phyloP scores from a whole-genome alignment of 768 basidiomycete genomes.

The Harrya chromipes region DNA sequence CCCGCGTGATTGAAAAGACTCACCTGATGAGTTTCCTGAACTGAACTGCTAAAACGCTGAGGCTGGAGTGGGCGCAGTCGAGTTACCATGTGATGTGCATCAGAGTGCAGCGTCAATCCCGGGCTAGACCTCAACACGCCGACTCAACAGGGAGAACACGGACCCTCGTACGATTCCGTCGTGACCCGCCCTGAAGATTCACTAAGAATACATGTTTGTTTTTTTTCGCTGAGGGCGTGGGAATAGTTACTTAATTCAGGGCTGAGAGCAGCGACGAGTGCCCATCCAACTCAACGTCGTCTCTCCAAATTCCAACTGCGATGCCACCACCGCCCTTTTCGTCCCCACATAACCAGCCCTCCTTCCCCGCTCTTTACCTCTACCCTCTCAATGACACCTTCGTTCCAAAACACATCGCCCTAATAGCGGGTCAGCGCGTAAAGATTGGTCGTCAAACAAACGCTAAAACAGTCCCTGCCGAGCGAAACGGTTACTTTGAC shows the following conservation, averaged over 20 bases:
- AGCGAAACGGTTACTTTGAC: constrained; percentile 96
- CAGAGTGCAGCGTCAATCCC: too few relatives aligned
- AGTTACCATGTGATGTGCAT: too few relatives aligned
- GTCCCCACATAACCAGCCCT: constrained; percentile 24
- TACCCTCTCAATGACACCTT: constrained; percentile 96
- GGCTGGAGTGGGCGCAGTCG: too few relatives aligned
- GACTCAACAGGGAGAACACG: too few relatives aligned
- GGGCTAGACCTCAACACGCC: too few relatives aligned
- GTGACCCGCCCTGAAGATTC: too few relatives aligned
- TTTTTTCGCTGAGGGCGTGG: too few relatives aligned
- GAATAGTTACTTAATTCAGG: constrained; percentile 7
- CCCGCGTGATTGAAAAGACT: too few relatives aligned
- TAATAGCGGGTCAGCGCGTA: constrained; percentile 59
- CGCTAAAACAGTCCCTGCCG: constrained; percentile 88
- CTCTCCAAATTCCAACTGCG: constrained; percentile 18
- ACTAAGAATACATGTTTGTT: too few relatives aligned
- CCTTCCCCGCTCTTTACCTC: constrained; percentile 55
- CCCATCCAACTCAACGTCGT: constrained; percentile 16
- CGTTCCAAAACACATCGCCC: constrained; percentile 90
- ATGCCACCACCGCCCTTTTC: constrained; percentile 36
- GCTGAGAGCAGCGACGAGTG: constrained; percentile 10
- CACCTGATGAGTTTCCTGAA: too few relatives aligned
- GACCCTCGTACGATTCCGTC: too few relatives aligned
- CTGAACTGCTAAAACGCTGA: too few relatives aligned
- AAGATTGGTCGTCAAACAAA: constrained; percentile 97